Conservation (phyloP, 768 basidiomycete species). For the Macrolepiota fuliginosa region DNA sequence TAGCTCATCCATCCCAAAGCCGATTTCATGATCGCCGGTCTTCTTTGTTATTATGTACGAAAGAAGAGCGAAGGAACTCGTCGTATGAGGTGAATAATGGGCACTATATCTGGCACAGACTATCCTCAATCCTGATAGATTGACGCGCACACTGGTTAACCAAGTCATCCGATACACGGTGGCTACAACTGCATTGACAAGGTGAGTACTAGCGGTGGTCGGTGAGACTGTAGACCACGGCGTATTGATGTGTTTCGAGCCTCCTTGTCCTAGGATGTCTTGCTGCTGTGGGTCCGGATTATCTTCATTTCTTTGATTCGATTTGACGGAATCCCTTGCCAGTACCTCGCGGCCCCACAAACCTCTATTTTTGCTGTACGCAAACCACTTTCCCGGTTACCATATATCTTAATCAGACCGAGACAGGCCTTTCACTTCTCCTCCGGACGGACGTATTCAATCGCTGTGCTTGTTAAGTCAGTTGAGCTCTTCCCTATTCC, state of each 20-base stretch:
- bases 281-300: conserved; percentile 9
- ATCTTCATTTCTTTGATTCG: background rate
- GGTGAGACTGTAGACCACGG: background rate
- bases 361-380: background rate
- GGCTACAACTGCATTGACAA: conserved; percentile 14
- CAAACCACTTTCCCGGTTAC: no score
- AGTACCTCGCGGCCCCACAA: background rate
- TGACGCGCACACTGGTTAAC: conserved; percentile 9
- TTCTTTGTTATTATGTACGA: conserved; percentile 16
- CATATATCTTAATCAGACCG: background rate
- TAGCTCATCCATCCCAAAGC: background rate
- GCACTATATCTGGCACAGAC: background rate
- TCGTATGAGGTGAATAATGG: background rate
- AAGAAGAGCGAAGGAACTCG: conserved; percentile 5
- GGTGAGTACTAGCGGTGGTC: background rate
- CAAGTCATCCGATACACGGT: conserved; percentile 16
- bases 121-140: background rate
- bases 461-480: conserved; percentile 18
- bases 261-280: conserved; percentile 13
- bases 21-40: conserved; percentile 14
- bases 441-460: conserved; percentile 19
- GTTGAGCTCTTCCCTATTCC: background rate
- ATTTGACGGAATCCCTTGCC: background rate
- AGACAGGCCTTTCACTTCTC: conserved; percentile 17
- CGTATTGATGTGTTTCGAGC: background rate